Conservation (phyloP, 1,284 basidiomycete species). For the Chalciporus piperatoides region DNA sequence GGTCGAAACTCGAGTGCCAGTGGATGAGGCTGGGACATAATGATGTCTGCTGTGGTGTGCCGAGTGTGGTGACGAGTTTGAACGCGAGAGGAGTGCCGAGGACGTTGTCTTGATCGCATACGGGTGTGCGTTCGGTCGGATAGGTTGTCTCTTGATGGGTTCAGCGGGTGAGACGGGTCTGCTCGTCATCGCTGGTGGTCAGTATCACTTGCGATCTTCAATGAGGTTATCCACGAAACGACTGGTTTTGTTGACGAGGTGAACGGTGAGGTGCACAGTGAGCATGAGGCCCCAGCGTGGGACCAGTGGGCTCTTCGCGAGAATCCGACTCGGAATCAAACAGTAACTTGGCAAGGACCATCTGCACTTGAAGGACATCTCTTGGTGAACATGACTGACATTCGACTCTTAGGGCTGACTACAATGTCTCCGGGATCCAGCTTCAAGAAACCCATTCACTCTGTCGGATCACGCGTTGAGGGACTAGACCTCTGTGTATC, state of each 20-base stretch:
- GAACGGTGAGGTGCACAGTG: background rate
- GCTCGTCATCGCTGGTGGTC: conserved; percentile 15
- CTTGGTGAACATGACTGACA: too few relatives aligned
- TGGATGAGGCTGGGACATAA: conserved; percentile 29
- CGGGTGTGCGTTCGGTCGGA: conserved; percentile 34
- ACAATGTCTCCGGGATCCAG: too few relatives aligned
- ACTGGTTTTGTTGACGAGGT: background rate
- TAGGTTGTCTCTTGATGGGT: conserved; percentile 15
- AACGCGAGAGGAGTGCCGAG: conserved; percentile 36
- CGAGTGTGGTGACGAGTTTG: conserved; percentile 33
- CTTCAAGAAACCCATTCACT: too few relatives aligned
- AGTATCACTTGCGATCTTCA: background rate
- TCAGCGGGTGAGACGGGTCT: conserved; percentile 19
- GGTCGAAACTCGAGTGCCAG: conserved; percentile 6
- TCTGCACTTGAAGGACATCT: too few relatives aligned
- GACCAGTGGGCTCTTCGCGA: background rate
- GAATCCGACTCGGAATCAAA: too few relatives aligned
- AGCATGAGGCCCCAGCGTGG: background rate
- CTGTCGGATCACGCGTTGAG: too few relatives aligned
- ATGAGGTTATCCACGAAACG: background rate
- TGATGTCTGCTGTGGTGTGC: conserved; percentile 25
- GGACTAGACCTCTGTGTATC: too few relatives aligned
- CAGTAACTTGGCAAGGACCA: too few relatives aligned
- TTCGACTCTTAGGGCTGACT: too few relatives aligned
- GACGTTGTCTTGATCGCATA: conserved; percentile 40